phyloP scores from a whole-genome alignment of 2,329 filamentous ascomycete species.

The Aspergillus sp. region DNA sequence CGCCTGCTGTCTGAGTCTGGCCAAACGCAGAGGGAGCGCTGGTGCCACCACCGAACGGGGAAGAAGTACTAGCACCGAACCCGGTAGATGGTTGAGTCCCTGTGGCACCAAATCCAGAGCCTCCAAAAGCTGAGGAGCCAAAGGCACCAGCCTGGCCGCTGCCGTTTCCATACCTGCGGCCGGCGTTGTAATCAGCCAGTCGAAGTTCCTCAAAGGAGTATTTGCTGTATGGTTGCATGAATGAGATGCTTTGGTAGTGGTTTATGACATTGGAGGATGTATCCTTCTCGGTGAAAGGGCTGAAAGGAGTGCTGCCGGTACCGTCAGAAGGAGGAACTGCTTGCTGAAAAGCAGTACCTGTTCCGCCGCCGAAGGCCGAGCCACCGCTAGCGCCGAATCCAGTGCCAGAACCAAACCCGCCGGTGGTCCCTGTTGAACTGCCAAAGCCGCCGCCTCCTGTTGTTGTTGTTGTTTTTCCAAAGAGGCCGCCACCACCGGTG shows the following conservation, averaged over 20 bases:
- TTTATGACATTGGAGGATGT: conserved; percentile 42
- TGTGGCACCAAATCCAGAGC: conserved; percentile 51
- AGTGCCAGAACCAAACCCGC: conserved; percentile 28
- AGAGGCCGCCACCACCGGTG: conserved; percentile 37
- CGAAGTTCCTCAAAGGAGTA: conserved; percentile 85
- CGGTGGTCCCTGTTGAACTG: conserved; percentile 21
- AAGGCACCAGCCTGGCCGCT: conserved; percentile 83
- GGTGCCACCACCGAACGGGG: conserved; percentile 45
- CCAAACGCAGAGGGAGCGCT: conserved; percentile 51
- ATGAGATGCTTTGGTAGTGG: conserved; percentile 54
- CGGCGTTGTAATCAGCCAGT: conserved; percentile 85
- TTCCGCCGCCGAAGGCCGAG: conserved; percentile 40
- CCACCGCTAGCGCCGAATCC: conserved; percentile 33
- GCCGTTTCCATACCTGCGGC: conserved; percentile 79
- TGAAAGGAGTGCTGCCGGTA: conserved; percentile 52
- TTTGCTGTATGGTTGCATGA: conserved; percentile 66
- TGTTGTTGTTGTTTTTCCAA: conserved; percentile 24
- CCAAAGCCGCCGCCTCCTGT: conserved; percentile 21
- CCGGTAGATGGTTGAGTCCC: conserved; percentile 40
- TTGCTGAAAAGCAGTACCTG: conserved; percentile 49
- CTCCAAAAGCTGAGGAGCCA: conserved; percentile 67
- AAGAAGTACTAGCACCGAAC: conserved; percentile 49
- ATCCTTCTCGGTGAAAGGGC: conserved; percentile 52
- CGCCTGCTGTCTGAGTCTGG: conserved; percentile 44
- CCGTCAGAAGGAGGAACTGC: conserved; percentile 48